Base-by-base conservation (phyloP, 495 filamentous ascomycete species). In the Lichenothelia convexa region DNA sequence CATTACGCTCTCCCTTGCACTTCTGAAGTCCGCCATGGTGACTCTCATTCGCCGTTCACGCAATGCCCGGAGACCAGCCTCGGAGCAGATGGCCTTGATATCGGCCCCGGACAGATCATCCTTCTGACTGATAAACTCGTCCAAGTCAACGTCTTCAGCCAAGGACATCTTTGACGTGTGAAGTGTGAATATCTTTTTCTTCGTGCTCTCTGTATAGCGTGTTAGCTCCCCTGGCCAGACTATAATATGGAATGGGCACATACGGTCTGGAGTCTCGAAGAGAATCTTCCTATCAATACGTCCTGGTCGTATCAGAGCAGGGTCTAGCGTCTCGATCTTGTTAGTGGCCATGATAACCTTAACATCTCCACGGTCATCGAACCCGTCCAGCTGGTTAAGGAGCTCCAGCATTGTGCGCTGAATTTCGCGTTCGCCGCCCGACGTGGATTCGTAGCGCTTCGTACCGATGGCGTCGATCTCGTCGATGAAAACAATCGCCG, bases 311-410 rank as follows among this genome's bases (percentile, higher is more conserved):
- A 99, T 99, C 44, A 99, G 65, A 32, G 89, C 89, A 31, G 89
- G 89, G 48, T 99, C 89, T 18, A 99, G 66, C 3, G 84, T 93
- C 51, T 99, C 89, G 44, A 99, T 99, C 70, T 99, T 99, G 71
- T 99, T 99, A 34, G 89, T 99, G 13, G 89, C 89, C 82, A 99
- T 93, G 57, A 99, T 84, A 36, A 99, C 89, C 67, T 99, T 99
- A 56, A 99, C 91, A 56, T 99, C 89, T 44, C 89, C 89, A 45
- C 89, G 79, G 57, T 99, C 89, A 58, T 99, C 89, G 60, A 99
- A 99, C 40, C 89, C 89, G 54, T 99, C 89, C 12, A 99, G 73
- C 57, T 99, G 89, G 58, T 99, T 99, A 27, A 99, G 74, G 33
- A 99, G 70, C 55, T 99, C 89, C 60, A 99, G 63, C 89, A 99